Evolutionary conservation across 108 stramenopile species (phyloP).

Genomic region (Cyclotella cryptica): DNA sequence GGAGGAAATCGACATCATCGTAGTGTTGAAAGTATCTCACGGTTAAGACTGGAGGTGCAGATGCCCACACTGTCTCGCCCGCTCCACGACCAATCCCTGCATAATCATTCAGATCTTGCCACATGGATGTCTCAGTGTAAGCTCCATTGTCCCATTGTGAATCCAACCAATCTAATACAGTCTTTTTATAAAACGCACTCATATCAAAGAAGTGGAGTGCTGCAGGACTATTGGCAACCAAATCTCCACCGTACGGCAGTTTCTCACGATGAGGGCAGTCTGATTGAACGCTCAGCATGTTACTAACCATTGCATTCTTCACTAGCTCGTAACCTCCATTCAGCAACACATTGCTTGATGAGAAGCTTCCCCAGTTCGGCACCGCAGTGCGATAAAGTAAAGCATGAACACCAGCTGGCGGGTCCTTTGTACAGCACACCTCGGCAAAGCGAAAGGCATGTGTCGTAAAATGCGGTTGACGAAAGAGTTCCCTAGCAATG

Average conservation of each 20-base stretch:
- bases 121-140: constrained; percentile 40
- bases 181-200: constrained; percentile 54
- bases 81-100: constrained; percentile 44
- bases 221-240: constrained; percentile 41
- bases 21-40: constrained; percentile 44
- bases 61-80: constrained; percentile 49
- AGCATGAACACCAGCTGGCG: constrained; percentile 24
- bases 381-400: constrained; percentile 42
- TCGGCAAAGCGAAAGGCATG: constrained; percentile 49
- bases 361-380: constrained; percentile 33
- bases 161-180: constrained; percentile 47
- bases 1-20: constrained; percentile 26
- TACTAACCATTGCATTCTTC: constrained; percentile 43
- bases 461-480: constrained; percentile 47
- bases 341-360: constrained; percentile 22
- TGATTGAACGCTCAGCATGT: constrained; percentile 57
- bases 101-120: constrained; percentile 47
- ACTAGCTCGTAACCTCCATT: constrained; percentile 51
- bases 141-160: constrained; percentile 54
- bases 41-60: constrained; percentile 41
- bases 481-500: constrained; percentile 10
- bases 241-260: constrained; percentile 52
- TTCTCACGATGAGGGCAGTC: constrained; percentile 68
- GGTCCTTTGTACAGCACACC: constrained; percentile 36
- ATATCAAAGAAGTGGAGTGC: constrained; percentile 52